Evolutionary conservation across 176 grass and related monocot species (phyloP).

Genomic region (Ensete ventricosum): DNA sequence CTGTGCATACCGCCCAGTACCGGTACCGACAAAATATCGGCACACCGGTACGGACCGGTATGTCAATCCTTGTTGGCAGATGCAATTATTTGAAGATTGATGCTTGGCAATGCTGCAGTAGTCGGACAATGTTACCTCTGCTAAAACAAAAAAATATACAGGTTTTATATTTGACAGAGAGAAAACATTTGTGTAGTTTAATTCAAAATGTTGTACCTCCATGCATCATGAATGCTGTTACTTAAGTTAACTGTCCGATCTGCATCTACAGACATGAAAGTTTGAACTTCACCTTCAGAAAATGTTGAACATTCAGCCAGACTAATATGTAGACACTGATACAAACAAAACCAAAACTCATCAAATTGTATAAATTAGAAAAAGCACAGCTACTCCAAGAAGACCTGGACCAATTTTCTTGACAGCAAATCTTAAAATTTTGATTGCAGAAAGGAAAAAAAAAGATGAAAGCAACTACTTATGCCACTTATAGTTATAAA

Average conservation of each 20-base stretch:
- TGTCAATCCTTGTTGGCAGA: background rate
- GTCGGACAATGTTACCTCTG: background rate
- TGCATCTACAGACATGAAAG: conserved; percentile 91
- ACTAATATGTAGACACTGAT: conserved; percentile 64
- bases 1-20: no score
- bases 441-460: background rate
- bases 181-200: background rate
- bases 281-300: conserved; percentile 96
- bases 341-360: conserved; percentile 18
- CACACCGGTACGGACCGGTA: no score
- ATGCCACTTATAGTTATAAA: background rate
- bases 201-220: conserved; percentile 52
- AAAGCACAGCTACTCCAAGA: background rate
- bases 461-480: background rate
- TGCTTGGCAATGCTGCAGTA: background rate
- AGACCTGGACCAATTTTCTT: background rate
- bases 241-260: conserved; percentile 79
- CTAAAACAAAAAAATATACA: conserved; percentile 1
- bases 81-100: background rate
- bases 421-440: background rate
- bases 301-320: conserved; percentile 82
- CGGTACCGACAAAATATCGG: no score
- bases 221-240: conserved; percentile 89
- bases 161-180: background rate
- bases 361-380: conserved; percentile 16